These are phyloP conservation scores for Acanthochlamys bracteata DNA, from an alignment of 106 monocot genomes.

Conservation along the genomic window DNA sequence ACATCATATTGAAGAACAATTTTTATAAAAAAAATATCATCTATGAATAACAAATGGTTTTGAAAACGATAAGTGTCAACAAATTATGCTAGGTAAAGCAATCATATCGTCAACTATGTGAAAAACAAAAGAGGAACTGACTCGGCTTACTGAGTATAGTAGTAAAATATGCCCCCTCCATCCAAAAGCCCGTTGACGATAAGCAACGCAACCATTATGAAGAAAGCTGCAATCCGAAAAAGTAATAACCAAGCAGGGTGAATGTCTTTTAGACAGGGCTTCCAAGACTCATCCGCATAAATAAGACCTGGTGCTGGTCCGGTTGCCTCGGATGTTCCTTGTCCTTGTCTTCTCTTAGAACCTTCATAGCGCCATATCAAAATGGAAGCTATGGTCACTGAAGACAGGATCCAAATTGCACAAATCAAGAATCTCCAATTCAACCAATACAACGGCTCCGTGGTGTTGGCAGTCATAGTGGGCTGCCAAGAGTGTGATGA, in stretches of 20 bases:
- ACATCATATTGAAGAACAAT: no score
- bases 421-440: slow-evolving; percentile 69
- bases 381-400: slow-evolving; percentile 34
- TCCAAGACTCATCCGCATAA: slow-evolving; percentile 62
- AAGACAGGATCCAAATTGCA: slow-evolving; percentile 42
- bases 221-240: slow-evolving; percentile 41
- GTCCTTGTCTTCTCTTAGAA: not conserved
- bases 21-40: no score
- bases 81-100: no score
- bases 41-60: no score
- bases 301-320: slow-evolving; percentile 19
- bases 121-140: not conserved
- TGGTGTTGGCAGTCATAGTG: slow-evolving; percentile 33
- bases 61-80: no score
- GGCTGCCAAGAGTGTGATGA: slow-evolving; percentile 44
- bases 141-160: slow-evolving; percentile 64
- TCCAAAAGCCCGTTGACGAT: slow-evolving; percentile 18
- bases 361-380: slow-evolving; percentile 70
- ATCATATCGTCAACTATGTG: no score
- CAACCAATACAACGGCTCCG: slow-evolving; percentile 41
- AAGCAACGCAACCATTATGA: slow-evolving; percentile 38
- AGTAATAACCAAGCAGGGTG: slow-evolving; percentile 67
- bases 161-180: slow-evolving; percentile 41
- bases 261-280: slow-evolving; percentile 51
- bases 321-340: slow-evolving; percentile 9